Conservation (phyloP, 805 yeast species). For the Metschnikowia borealis region DNA sequence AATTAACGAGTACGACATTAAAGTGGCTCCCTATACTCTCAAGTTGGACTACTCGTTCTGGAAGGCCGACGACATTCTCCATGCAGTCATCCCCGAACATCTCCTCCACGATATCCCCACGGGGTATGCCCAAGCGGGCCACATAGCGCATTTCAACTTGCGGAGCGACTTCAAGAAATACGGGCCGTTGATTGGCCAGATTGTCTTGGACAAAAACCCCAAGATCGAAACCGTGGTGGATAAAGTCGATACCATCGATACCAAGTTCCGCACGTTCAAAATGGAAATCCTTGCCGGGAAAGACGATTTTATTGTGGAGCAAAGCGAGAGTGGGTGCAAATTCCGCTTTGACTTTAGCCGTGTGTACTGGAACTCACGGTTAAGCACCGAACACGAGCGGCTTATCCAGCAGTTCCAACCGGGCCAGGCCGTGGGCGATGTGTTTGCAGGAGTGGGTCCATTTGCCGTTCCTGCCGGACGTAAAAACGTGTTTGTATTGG, state of each 20-base stretch:
- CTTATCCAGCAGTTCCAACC: conserved; percentile 57
- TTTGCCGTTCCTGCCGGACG: conserved; percentile 95
- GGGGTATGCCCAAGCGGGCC: conserved; percentile 92
- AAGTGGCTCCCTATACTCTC: conserved; percentile 51
- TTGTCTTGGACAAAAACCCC: conserved; percentile 82
- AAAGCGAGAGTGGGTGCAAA: conserved; percentile 79
- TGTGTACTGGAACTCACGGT: conserved; percentile 96
- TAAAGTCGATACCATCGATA: conserved; percentile 81
- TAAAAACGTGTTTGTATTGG: conserved; percentile 72
- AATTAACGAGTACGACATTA: conserved; percentile 45
- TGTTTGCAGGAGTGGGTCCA: conserved; percentile 98
- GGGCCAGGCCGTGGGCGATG: conserved; percentile 84
- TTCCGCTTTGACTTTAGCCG: conserved; percentile 87
- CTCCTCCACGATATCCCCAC: conserved; percentile 73
- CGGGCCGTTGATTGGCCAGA: conserved; percentile 79
- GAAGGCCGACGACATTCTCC: conserved; percentile 83
- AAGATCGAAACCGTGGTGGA: conserved; percentile 85
- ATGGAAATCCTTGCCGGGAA: conserved; percentile 94
- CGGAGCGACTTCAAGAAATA: conserved; percentile 81
- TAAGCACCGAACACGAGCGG: conserved; percentile 90
- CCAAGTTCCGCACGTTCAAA: conserved; percentile 84
- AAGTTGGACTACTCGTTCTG: conserved; percentile 71
- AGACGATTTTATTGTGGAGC: conserved; percentile 71
- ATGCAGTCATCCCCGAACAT: conserved; percentile 71
- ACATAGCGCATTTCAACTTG: conserved; percentile 87